Conservation (phyloP, 371 early-diverging fungal species). For the Mortierella sp. region DNA sequence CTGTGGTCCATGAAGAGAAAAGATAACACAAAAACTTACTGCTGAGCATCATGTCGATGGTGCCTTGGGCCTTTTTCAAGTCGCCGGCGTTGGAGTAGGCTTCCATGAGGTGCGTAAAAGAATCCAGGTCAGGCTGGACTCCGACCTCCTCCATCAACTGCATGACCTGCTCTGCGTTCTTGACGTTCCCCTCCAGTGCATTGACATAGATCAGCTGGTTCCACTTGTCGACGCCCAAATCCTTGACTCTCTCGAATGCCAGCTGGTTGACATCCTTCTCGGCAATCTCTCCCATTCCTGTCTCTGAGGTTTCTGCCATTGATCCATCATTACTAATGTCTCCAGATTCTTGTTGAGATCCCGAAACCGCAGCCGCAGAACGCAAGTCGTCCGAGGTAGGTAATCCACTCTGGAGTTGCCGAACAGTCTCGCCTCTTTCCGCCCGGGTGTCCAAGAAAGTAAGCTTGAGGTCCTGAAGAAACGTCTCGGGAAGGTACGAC, state of each 20-base stretch:
- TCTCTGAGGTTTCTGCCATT: neutral
- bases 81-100: slow-evolving; percentile 82
- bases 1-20: neutral
- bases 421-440: slow-evolving; percentile 20
- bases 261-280: slow-evolving; percentile 11
- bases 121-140: slow-evolving; percentile 72
- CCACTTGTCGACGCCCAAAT: slow-evolving; percentile 59
- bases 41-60: slow-evolving; percentile 65
- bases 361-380: slow-evolving; percentile 10
- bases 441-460: slow-evolving; percentile 43
- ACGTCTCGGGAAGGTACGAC: slow-evolving; percentile 40
- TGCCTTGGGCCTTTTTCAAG: slow-evolving; percentile 67
- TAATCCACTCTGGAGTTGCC: slow-evolving; percentile 32
- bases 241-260: slow-evolving; percentile 28
- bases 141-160: slow-evolving; percentile 76
- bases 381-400: slow-evolving; percentile 27
- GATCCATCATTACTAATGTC: neutral
- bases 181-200: slow-evolving; percentile 72
- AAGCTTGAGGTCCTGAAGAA: slow-evolving; percentile 44
- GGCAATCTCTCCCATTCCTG: neutral
- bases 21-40: slow-evolving; percentile 30
- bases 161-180: slow-evolving; percentile 81
- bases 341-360: neutral
- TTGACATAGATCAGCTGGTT: slow-evolving; percentile 82
- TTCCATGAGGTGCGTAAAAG: slow-evolving; percentile 84